Conservation (phyloP, 495 filamentous ascomycete genomes). For the Podospora didyma region DNA sequence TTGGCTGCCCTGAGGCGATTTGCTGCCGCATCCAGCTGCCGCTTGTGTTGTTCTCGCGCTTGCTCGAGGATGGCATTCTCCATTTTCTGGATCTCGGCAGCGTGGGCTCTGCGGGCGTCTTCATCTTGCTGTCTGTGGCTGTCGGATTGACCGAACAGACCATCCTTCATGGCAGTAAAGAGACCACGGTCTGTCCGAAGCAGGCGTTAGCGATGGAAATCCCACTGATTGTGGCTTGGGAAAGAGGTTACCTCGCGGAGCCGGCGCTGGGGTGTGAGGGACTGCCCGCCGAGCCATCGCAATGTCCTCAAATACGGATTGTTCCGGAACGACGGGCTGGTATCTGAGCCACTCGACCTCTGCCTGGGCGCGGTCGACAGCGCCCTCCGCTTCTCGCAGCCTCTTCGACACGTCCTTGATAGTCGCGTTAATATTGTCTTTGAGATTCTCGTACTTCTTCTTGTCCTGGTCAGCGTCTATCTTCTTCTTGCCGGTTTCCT, state of each 20-base stretch:
- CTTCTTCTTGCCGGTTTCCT: too few relatives aligned
- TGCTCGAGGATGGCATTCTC: background rate
- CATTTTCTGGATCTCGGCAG: background rate
- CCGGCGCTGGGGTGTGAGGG: background rate
- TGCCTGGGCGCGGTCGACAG: background rate
- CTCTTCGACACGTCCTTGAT: background rate
- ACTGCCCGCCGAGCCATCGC: background rate
- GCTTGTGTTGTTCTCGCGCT: background rate
- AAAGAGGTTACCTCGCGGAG: background rate
- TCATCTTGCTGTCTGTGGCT: background rate
- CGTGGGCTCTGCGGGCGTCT: background rate
- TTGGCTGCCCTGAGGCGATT: background rate
- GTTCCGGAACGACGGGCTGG: background rate
- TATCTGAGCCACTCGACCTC: background rate
- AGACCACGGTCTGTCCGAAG: background rate
- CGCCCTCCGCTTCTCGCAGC: background rate
- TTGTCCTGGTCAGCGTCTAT: too few relatives aligned
- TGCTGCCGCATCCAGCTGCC: background rate
- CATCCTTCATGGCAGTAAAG: background rate
- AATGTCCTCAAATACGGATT: background rate
- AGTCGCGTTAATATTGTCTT: too few relatives aligned
- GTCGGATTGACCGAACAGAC: background rate
- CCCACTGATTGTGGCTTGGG: background rate
- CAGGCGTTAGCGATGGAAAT: background rate
- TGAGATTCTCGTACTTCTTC: too few relatives aligned